Percentiles rank a stretch among this genome's conserved stretches.
phyloP scores from a whole-genome alignment of 2,329 filamentous ascomycete species.

The Chrysoporthe cubensis region DNA sequence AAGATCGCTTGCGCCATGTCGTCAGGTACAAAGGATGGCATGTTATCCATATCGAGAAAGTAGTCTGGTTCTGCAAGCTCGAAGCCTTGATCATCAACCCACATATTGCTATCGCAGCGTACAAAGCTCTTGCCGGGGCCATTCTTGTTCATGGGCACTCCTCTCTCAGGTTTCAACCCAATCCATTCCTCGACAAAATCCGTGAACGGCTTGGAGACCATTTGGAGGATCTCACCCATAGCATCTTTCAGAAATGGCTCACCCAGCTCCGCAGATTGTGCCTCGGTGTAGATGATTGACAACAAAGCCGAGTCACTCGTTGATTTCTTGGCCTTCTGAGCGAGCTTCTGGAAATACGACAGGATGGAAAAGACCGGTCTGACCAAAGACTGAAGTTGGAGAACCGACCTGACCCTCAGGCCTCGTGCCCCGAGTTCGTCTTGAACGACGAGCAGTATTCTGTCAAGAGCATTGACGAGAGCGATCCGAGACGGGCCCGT shows the following conservation, averaged over 20 bases:
- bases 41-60: conserved; percentile 63
- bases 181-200: conserved; percentile 70
- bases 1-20: conserved; percentile 76
- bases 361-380: conserved; percentile 54
- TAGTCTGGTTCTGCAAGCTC: conserved; percentile 64
- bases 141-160: conserved; percentile 56
- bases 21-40: conserved; percentile 72
- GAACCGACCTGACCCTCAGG: conserved; percentile 49
- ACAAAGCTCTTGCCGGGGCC: conserved; percentile 62
- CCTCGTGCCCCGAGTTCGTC: conserved; percentile 50
- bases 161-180: conserved; percentile 65
- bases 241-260: conserved; percentile 65
- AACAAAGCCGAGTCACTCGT: conserved; percentile 64
- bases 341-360: conserved; percentile 54
- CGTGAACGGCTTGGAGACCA: conserved; percentile 41
- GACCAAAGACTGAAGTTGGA: conserved; percentile 57
- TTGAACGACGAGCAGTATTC: conserved; percentile 54
- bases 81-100: conserved; percentile 62
- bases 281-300: conserved; percentile 63
- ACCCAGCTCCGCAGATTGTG: conserved; percentile 66
- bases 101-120: conserved; percentile 57
- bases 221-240: conserved; percentile 65
- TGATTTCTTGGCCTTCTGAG: conserved; percentile 49
- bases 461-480: conserved; percentile 53
- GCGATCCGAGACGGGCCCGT: conserved; percentile 54